Evolutionary conservation across 129 eudicot genomes (phyloP), one percentile per base, ranked within the genome.

Genomic region (Tagetes patula): DNA sequence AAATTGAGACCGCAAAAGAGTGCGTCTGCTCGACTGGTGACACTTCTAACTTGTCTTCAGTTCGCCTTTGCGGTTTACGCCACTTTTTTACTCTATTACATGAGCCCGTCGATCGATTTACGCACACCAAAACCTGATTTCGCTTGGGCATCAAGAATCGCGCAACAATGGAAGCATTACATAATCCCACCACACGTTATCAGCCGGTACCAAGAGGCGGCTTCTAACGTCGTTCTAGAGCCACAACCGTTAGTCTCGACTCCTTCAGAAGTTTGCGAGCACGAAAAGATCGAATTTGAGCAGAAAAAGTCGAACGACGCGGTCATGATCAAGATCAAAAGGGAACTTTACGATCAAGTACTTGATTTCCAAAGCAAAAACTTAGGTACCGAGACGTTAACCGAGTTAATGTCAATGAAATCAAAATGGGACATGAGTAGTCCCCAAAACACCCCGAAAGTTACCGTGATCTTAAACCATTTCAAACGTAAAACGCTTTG

Each of bases 401-500:
- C 81, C 1, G 91, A 88, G 82, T 75, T 94, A 4, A 82, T 94
- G 96, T 79, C 85, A 7, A 86, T 90, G 98, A 88, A 85, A 34
- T 94, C 98, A 5, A 86, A 83, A 72, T 94, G 97, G 96, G 91
- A 86, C 70, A 49, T 84, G 73, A 78, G 71, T 0, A 47, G 60
- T 7, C 84, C 82, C 1, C 69, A 75, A 32, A 87, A 81, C 70
- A 77, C 32, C 46, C 96, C 98, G 0, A 90, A 85, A 73, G 82
- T 94, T 12, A 94, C 98, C 0, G 98, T 94, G 4, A 94, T 94
- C 2, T 74, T 94, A 42, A 94, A 94, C 71, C 98, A 94, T 67
- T 94, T 90, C 81, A 94, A 94, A 69, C 80, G 98, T 8, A 94
- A 94, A 64, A 94, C 98, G 3, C 90, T 94, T 31, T 94, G 98